Base-by-base conservation (phyloP, 768 basidiomycete species). In the Hebeloma cylindrosporum region DNA sequence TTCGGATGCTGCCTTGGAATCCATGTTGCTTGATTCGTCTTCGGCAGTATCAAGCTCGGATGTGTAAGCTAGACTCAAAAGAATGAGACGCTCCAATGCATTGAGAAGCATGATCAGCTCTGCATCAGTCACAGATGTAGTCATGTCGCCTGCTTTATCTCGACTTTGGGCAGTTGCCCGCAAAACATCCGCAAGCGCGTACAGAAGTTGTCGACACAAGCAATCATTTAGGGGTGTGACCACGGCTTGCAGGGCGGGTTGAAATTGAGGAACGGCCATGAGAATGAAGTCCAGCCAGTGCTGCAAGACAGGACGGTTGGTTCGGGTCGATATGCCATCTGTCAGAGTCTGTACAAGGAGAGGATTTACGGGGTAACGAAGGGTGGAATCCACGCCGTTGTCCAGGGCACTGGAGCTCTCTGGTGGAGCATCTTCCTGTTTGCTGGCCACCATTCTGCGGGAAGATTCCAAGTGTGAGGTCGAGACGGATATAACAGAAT, bases 271-370 rank as follows among this genome's bases (percentile, higher is more conserved):
- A 13, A 94, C 69, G 1, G 92, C 89, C 83, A 90, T 89, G 42
- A 95, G 76, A 47, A 97, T 75, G 61, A 99, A 98, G 61, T 98
- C 95, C 20, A 98, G 74, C 95, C 95, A 98, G 56, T 96, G 91
- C 58, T 96, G 94, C 22, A 95, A 63, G 18, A 95, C 77, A 1
- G 91, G 76, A 21, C 84, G 80, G 65, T 95, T 96, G 22, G 75
- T 65, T 7, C 74, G 68, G 4, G 71, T 62, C 8, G 83, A 70
- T 35, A 98, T 80, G 2, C 90, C 95, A 58, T 95, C 90, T 13
- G 86, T 71, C 16, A 97, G 70, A 0, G 86, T 83, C 53, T 87
- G 88, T 0, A 86, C 75, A 20, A 96, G 65, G 31, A 92, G 75
- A 0, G 87, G 78, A 56, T 85, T 88, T 38, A 87, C 63, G 7